A percentile compares a stretch with the other conserved stretches of the same genome.
Evolutionary conservation across 768 basidiomycete genomes (phyloP).

Genomic region (Kwoniella botswanensis): DNA sequence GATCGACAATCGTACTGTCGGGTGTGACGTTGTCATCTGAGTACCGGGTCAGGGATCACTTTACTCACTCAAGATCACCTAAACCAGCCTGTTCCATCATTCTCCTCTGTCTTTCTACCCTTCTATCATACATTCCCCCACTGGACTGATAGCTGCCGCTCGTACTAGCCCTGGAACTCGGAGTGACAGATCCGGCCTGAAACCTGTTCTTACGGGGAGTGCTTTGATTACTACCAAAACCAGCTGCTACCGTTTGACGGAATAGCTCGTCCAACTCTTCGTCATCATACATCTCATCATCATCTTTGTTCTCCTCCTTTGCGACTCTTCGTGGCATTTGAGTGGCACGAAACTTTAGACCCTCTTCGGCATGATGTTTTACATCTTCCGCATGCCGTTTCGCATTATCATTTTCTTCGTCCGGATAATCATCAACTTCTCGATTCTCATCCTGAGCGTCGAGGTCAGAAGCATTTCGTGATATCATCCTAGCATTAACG

Average conservation of each 20-base stretch:
- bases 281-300: conserved; percentile 42
- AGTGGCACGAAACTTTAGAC: conserved; percentile 40
- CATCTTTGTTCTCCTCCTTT: conserved; percentile 5
- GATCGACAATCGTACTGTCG: conserved; percentile 46
- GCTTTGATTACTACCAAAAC: conserved; percentile 29
- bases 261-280: conserved; percentile 49
- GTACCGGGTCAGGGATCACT: not conserved
- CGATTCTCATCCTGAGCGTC: conserved; percentile 58
- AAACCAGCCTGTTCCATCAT: conserved; percentile 49
- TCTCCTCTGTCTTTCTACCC: conserved; percentile 27
- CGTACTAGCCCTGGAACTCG: conserved; percentile 24
- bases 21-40: too few relatives aligned
- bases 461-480: conserved; percentile 24
- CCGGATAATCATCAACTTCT: conserved; percentile 52
- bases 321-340: conserved; percentile 32
- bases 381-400: conserved; percentile 38
- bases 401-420: conserved; percentile 34
- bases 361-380: conserved; percentile 45
- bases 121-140: conserved; percentile 20
- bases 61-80: conserved; percentile 46
- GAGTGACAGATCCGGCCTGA: conserved; percentile 27
- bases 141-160: not conserved
- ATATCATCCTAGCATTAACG: conserved; percentile 37
- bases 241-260: conserved; percentile 33
- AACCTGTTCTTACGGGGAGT: conserved; percentile 28